Evolutionary conservation across 441 rosid genomes (phyloP), one percentile per base, ranked within the genome.

Genomic region (Erodium texanum): DNA sequence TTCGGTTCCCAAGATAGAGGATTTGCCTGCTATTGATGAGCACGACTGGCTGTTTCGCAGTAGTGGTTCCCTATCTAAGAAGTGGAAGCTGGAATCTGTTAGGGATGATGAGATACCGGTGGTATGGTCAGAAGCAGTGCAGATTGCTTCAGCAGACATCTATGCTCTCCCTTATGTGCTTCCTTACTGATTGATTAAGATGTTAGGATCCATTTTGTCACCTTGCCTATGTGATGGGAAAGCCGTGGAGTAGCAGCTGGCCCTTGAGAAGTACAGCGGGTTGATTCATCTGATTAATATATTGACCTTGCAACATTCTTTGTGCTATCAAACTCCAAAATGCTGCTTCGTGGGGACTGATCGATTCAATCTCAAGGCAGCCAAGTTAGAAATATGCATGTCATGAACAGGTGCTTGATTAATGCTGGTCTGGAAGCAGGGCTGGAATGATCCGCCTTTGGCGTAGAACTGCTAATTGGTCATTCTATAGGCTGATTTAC

Each of bases 91-190:
- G 68, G 77, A 67, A 18, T 68, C 63, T 45, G 38, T 65, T 14
- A 36, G 58, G 73, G 63, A 62, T 48, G 72, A 77, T 3, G 74
- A 70, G 76, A 63, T 69, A 15, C 75, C 79, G 29, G 68, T 52
- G 66, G 81, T 83, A 48, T 83, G 84, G 86, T 79, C 81, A 48
- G 82, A 83, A 32, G 74, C 80, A 14, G 24, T 78, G 38, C 73
- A 41, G 70, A 68, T 83, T 59, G 82, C 77, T 75, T 77, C 81
- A 14, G 78, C 81, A 15, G 84, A 78, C 69, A 32, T 83, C 68
- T 75, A 71, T 66, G 82, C 86, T 63, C 75, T 83, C 67, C 86
- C 86, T 1, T 83, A 83, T 61, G 86, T 83, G 59, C 68, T 83
- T 70, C 86, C 86, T 50, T 80, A 74, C 71, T 83, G 76, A 83